Base-by-base conservation (phyloP, 345 rosid species). In the Eucalyptus victrix region DNA sequence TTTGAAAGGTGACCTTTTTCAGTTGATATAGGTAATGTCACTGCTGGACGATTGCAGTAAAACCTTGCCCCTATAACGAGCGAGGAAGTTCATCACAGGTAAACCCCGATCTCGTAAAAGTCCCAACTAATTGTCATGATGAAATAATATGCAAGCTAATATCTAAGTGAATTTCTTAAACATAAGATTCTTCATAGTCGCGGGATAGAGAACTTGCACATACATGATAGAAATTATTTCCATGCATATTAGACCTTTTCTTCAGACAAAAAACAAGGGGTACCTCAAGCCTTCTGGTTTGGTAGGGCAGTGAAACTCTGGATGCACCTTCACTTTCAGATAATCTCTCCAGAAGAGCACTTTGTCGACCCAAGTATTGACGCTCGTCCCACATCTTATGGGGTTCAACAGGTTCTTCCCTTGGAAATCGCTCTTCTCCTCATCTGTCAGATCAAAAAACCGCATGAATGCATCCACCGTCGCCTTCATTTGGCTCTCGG, bases 261-360 rank as follows among this genome's bases (percentile, higher is more conserved):
- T 69, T 32, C 13, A 32, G 13, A 69, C 24, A 18, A 17, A 32
- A 32, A 69, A 32, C 23, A 17, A 17, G 11, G 21, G 80, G 11
- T 90, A 93, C 95, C 96, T 93, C 91, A 94, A 92, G 14, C 88
- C 88, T 34, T 88, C 13, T 5, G 96, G 97, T 50, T 90, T 94
- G 44, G 83, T 37, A n/a, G 93, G 95, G 86, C 92, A 91, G 50
- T 86, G 85, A 89, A 94, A 94, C 50, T 92, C 87, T 65, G 94
- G 95, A 92, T 94, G 93, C 49, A 92, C 93, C 34, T 80, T 91
- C 88, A 94, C 37, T 87, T 94, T 92, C 65, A 94, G 91, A 81
- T 86, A 94, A 87, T 93, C 94, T 88, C 95, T 94, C 94, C 93
- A 94, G 50, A 92, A 89, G 16, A 88, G 87, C 8, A 88, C 49